Base-by-base conservation (phyloP, 73 alveolate genomes). In the Effrenium voratum region DNA sequence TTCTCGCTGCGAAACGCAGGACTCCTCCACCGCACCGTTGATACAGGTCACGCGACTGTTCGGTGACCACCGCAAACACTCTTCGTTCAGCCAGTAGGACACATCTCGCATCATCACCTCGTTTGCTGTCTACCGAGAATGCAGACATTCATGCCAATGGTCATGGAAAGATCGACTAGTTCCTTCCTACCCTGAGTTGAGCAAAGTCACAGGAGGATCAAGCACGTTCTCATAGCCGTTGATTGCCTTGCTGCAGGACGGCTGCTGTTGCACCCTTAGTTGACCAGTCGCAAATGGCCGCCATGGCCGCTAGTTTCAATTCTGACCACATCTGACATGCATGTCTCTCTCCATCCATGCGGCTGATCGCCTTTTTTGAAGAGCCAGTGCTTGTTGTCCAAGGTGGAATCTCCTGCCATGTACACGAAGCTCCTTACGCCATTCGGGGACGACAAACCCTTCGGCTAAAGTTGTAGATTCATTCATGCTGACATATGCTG, bases 331-430 rank as follows among this genome's bases (percentile, higher is more conserved):
- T 76, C 22, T 40, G 16, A 57, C 28, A 22, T 22, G 16, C 68
- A 22, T 30, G 28, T 57, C 16, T 22, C 28, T 57, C 72, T 57
- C 28, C 72, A 22, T 57, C n/a, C 72, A 57, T 22, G 28, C 28
- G 16, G 16, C 28, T 57, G 28, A 55, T 22, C 22, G 19, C 77
- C 77, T 13, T 41, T 41, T 28, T 19, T 22, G 36, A 79, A 79
- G 32, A 79, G 80, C 95, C 95, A 87, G 36, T 87, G 95, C 68
- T 87, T 87, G 95, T 87, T 87, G 95, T 87, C 95, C 85, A 87
- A 44, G 0, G 95, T 87, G 13, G 95, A 87, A n/a, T 87, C 95
- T 28, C 95, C 95, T 34, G 90, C 90, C 68, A 79, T 45, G 90
- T 79, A 79, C 12, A 79, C 90, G 75, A 82, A 82, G n/a, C 93